phyloP scores from a whole-genome alignment of 305 asterid species.

The Fraxinus platypoda region DNA sequence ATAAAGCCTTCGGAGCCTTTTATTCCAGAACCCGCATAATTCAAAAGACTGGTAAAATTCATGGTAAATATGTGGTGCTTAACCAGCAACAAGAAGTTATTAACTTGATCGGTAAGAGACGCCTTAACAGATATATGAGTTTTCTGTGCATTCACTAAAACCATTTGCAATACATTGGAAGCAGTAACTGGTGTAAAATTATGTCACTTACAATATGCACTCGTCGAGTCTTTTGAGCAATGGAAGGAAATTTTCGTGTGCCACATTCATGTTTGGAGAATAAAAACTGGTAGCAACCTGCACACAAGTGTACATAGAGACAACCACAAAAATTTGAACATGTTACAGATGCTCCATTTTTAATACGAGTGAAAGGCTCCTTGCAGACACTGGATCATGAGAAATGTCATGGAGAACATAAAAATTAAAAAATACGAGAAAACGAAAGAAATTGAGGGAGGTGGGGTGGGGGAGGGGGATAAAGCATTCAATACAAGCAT shows the following conservation, averaged over 20 bases:
- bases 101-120: neutral
- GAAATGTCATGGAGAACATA: neutral
- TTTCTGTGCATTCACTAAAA: constrained; percentile 11
- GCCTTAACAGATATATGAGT: constrained; percentile 8
- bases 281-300: constrained; percentile 97
- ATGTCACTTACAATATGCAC: constrained; percentile 82
- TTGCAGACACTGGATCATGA: constrained; percentile 3
- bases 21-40: constrained; percentile 5
- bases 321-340: constrained; percentile 28
- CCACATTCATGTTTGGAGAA: constrained; percentile 84
- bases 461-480: too few species aligned
- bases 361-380: too few species aligned
- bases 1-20: constrained; percentile 13
- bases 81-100: too few species aligned
- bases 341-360: too few species aligned
- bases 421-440: neutral
- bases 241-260: constrained; percentile 77
- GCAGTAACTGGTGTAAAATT: constrained; percentile 7
- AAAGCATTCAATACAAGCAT: too few species aligned
- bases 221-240: constrained; percentile 91
- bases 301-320: constrained; percentile 31
- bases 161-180: constrained; percentile 15
- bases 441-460: constrained; percentile 8
- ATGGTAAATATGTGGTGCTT: too few species aligned
- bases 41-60: constrained; percentile 18